These are phyloP conservation scores for Phaffomyces antillensis DNA, from an alignment of 805 yeast species.

Conservation along the genomic window DNA sequence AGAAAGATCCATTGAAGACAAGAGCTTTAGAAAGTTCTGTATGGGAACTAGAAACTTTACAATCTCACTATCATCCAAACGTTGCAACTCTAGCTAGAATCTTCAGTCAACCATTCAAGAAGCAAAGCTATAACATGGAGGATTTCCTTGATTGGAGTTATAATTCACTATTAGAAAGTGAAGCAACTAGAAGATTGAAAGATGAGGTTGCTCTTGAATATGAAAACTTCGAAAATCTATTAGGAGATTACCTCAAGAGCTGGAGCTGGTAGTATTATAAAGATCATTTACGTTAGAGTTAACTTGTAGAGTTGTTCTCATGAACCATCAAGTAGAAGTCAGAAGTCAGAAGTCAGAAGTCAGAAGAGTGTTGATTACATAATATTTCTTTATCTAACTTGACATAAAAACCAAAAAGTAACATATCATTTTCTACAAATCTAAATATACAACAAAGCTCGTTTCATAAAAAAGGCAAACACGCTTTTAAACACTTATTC, in stretches of 20 bases:
- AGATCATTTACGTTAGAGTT: neutral
- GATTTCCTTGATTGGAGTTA: constrained; percentile 94
- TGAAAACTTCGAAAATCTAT: constrained; percentile 31
- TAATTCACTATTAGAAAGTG: constrained; percentile 54
- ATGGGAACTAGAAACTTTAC: constrained; percentile 83
- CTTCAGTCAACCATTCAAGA: constrained; percentile 83
- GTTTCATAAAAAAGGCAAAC: too few species aligned
- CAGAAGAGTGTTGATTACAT: neutral
- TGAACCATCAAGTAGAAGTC: too few species aligned
- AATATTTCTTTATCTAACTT: neutral
- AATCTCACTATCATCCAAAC: constrained; percentile 90
- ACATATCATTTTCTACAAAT: too few species aligned
- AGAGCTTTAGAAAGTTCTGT: constrained; percentile 77
- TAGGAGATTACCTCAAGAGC: constrained; percentile 21
- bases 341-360: too few species aligned
- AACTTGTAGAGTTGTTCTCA: too few species aligned
- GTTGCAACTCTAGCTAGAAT: constrained; percentile 88
- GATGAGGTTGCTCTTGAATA: constrained; percentile 74
- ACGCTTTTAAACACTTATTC: neutral
- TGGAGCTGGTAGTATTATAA: constrained; percentile 19
- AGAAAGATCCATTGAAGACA: constrained; percentile 69
- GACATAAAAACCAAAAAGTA: neutral
- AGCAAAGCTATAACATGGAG: constrained; percentile 81
- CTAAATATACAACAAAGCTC: too few species aligned
- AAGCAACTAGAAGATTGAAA: constrained; percentile 55